Percentiles rank a stretch among this genome's conserved stretches.
These are phyloP conservation scores for Alternaria triticimaculans DNA, from an alignment of 2,329 filamentous ascomycete species.

Conservation along the genomic window DNA sequence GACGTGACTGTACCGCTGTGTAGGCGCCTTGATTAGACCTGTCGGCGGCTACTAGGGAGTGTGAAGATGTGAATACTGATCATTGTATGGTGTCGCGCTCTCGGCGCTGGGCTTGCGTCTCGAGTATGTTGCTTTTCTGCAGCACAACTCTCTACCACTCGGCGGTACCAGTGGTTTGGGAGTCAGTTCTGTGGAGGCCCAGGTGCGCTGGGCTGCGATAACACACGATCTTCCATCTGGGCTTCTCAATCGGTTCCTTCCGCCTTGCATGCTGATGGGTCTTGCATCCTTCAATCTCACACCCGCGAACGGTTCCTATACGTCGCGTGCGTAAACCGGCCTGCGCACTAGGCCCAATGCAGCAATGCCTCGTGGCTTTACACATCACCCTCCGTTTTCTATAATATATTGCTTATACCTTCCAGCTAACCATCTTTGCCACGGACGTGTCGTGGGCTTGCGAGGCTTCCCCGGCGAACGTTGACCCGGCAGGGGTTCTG, in stretches of 20 bases:
- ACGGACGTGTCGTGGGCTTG: constrained; percentile 22
- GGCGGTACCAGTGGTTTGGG: neutral
- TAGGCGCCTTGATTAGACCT: neutral
- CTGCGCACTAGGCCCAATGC: neutral
- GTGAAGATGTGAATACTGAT: neutral
- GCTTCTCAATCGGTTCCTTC: neutral
- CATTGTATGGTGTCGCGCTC: neutral
- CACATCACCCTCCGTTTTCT: neutral
- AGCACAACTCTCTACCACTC: neutral
- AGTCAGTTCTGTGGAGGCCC: neutral
- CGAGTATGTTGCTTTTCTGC: neutral
- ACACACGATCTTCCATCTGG: neutral
- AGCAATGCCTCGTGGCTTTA: neutral
- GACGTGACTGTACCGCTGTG: neutral
- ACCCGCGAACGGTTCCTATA: constrained; percentile 1
- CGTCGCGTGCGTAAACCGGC: neutral
- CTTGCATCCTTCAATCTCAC: constrained; percentile 8
- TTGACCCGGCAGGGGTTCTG: constrained; percentile 30
- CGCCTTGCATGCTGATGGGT: neutral
- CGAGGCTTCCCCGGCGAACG: constrained; percentile 14
- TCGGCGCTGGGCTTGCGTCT: neutral
- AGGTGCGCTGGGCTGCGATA: neutral
- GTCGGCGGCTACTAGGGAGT: neutral
- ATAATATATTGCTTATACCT: constrained; percentile 15
- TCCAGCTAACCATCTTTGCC: constrained; percentile 12